Evolutionary conservation across 371 early-diverging fungal species (phyloP).

Genomic region (Funneliformis caledonium): DNA sequence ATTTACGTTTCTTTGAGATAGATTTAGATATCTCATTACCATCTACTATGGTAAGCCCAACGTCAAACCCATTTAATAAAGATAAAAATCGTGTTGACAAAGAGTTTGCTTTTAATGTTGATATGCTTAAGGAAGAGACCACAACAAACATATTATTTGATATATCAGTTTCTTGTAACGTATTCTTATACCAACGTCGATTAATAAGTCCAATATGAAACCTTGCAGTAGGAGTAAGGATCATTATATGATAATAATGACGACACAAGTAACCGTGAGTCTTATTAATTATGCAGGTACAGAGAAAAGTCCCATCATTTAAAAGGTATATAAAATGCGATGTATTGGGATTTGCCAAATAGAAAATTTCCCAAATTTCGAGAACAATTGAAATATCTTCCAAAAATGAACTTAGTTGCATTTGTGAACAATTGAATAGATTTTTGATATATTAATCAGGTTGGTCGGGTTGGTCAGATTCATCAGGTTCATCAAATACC

Average conservation of each 20-base stretch:
- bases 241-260: not conserved
- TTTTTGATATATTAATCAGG: too few species aligned
- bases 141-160: not conserved
- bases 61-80: not conserved
- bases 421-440: not conserved
- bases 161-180: not conserved
- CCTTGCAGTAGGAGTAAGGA: not conserved
- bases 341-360: not conserved
- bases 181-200: not conserved
- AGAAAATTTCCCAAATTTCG: not conserved
- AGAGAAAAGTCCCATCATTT: slow-evolving; percentile 1
- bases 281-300: not conserved
- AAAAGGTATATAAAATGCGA: not conserved
- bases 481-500: not conserved
- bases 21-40: not conserved
- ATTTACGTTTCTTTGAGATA: slow-evolving; percentile 6
- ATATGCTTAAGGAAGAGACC: not conserved
- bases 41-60: not conserved
- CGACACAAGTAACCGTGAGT: not conserved
- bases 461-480: too few species aligned
- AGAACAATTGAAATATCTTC: not conserved
- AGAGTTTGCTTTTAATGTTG: not conserved
- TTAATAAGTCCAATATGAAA: not conserved
- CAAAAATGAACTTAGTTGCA: not conserved
- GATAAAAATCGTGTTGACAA: not conserved